A percentile compares a stretch with the other conserved stretches of the same genome.
phyloP scores from a whole-genome alignment of 2,329 filamentous ascomycete species.

The Colletotrichum acutatum region DNA sequence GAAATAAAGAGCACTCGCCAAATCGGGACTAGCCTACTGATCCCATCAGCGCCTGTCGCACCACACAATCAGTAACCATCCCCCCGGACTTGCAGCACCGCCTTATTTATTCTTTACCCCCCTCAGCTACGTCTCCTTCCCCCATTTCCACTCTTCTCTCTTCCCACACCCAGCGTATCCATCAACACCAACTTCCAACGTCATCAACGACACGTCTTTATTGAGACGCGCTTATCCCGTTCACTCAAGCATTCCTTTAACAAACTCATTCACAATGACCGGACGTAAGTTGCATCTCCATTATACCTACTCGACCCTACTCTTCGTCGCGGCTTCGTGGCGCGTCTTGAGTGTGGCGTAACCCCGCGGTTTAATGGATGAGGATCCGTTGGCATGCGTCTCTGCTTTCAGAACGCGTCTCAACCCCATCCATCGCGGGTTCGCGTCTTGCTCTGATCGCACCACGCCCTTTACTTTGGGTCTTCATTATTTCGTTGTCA shows the following conservation, averaged over 20 bases:
- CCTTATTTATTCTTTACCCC: constrained; percentile 38
- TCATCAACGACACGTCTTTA: constrained; percentile 38
- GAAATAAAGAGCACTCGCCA: constrained; percentile 26
- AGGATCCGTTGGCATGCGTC: constrained; percentile 6
- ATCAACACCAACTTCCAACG: constrained; percentile 23
- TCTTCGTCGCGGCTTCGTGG: constrained; percentile 38
- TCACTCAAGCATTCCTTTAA: constrained; percentile 43
- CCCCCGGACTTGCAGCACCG: constrained; percentile 33
- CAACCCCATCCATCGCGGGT: background rate
- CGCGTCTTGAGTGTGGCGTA: background rate
- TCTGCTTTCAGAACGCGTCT: constrained; percentile 17
- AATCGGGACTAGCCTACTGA: constrained; percentile 39
- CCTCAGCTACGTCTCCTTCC: constrained; percentile 28
- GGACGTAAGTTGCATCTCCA: constrained; percentile 69
- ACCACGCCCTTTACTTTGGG: background rate
- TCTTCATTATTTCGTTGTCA: background rate
- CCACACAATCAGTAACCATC: constrained; percentile 37
- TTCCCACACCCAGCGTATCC: constrained; percentile 13
- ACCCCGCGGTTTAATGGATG: constrained; percentile 21
- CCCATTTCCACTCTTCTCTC: constrained; percentile 36
- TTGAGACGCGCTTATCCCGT: constrained; percentile 22
- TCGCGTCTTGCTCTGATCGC: background rate
- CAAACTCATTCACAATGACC: constrained; percentile 69
- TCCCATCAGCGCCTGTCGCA: constrained; percentile 31
- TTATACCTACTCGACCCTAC: constrained; percentile 17